phyloP scores from a whole-genome alignment of 805 yeast genomes.

The Candida mattraensis region DNA sequence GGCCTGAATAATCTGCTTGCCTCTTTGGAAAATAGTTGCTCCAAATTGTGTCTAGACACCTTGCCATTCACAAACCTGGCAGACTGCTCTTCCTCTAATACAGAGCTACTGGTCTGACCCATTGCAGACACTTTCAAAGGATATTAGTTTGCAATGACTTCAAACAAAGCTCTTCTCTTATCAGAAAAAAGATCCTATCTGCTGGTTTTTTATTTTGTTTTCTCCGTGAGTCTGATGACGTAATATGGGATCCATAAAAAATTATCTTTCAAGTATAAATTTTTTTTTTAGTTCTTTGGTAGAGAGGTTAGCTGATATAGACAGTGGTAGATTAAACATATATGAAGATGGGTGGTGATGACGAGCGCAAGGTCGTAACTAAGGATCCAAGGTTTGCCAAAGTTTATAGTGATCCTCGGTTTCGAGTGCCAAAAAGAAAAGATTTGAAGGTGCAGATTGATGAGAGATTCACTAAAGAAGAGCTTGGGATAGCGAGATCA shows the following conservation, averaged over 20 bases:
- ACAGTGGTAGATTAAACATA: constrained; percentile 2
- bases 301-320: too few species aligned
- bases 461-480: constrained; percentile 74
- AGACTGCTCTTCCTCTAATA: constrained; percentile 4
- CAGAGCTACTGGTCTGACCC: constrained; percentile 25
- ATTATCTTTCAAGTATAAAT: too few species aligned
- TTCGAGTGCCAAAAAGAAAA: constrained; percentile 68
- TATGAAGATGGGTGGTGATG: constrained; percentile 8
- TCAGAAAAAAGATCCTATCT: constrained; percentile 4
- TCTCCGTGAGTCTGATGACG: too few species aligned
- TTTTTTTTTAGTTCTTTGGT: too few species aligned
- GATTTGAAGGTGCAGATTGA: constrained; percentile 78
- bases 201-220: neutral
- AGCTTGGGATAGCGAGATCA: constrained; percentile 59
- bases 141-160: constrained; percentile 1
- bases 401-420: constrained; percentile 86
- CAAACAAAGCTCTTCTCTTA: constrained; percentile 4
- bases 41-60: constrained; percentile 18
- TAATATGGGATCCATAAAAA: too few species aligned
- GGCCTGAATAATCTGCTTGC: constrained; percentile 21
- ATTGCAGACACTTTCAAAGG: constrained; percentile 6
- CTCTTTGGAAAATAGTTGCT: constrained; percentile 18
- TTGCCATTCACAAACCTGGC: constrained; percentile 13
- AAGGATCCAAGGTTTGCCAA: constrained; percentile 75
- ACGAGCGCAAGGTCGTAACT: constrained; percentile 37